phyloP scores from a whole-genome alignment of 202 grass and related monocot species.

The Cymbopogon flexuosus region DNA sequence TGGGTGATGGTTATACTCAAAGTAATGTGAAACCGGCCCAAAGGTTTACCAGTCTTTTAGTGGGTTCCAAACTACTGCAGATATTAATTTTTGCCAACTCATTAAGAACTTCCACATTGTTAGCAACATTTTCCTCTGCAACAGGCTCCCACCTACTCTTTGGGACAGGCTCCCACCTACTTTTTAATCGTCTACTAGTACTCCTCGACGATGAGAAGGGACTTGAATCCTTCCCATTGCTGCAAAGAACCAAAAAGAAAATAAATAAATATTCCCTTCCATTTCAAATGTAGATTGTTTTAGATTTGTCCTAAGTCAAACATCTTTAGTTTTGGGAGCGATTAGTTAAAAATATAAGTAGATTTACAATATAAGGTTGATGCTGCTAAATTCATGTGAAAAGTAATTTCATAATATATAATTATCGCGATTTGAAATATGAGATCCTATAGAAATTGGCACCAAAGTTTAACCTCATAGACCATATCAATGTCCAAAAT shows the following conservation, averaged over 20 bases:
- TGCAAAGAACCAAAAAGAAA: conserved; percentile 40
- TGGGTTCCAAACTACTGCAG: conserved; percentile 33
- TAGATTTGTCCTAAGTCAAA: neutral
- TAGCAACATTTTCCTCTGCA: conserved; percentile 46
- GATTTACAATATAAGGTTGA: neutral
- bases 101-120: conserved; percentile 42
- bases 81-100: conserved; percentile 27
- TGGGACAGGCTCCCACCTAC: conserved; percentile 81
- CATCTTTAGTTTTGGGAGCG: neutral
- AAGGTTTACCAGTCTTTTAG: conserved; percentile 38
- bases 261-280: neutral
- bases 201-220: conserved; percentile 40
- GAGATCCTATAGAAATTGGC: neutral
- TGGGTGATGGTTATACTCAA: neutral
- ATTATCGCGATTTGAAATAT: neutral
- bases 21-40: neutral
- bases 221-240: conserved; percentile 43
- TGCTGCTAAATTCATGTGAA: neutral
- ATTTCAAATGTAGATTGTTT: neutral
- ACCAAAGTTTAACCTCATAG: neutral
- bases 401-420: neutral
- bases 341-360: neutral
- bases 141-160: conserved; percentile 88
- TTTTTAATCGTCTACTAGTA: conserved; percentile 53
- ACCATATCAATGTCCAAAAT: neutral